A percentile compares a stretch with the other conserved stretches of the same genome.
These are phyloP conservation scores for Aschersonia sp. DNA, from an alignment of 2,329 filamentous ascomycete species.

Conservation along the genomic window DNA sequence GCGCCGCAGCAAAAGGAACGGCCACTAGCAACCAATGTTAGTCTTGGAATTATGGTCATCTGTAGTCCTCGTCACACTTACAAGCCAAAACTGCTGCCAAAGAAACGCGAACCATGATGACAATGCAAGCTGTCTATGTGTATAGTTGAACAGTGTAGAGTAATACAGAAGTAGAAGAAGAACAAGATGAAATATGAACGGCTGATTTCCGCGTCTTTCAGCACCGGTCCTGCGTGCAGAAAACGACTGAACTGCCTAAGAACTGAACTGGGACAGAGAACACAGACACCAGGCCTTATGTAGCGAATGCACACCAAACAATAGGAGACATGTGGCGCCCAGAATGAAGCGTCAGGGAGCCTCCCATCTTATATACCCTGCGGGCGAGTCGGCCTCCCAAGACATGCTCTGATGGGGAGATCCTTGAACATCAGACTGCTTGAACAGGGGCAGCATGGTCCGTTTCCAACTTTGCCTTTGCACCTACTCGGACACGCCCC, in stretches of 20 bases:
- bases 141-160: not conserved
- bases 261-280: not conserved
- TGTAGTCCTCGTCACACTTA: not conserved
- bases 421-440: not conserved
- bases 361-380: not conserved
- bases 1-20: not conserved
- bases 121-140: no score
- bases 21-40: not conserved
- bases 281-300: not conserved
- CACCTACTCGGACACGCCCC: no score
- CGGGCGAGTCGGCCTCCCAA: no score
- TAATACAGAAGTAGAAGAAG: not conserved
- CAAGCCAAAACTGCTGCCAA: not conserved
- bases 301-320: not conserved
- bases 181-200: no score
- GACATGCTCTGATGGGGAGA: not conserved
- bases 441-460: not conserved
- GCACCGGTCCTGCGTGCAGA: no score
- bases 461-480: no score
- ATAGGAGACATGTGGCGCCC: no score
- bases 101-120: not conserved
- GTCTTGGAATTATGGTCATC: not conserved
- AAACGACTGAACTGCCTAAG: no score
- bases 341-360: no score
- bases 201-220: no score